Conservation (phyloP, 352 stramenopile genomes). For the Stephanocyclus meneghinianus region DNA sequence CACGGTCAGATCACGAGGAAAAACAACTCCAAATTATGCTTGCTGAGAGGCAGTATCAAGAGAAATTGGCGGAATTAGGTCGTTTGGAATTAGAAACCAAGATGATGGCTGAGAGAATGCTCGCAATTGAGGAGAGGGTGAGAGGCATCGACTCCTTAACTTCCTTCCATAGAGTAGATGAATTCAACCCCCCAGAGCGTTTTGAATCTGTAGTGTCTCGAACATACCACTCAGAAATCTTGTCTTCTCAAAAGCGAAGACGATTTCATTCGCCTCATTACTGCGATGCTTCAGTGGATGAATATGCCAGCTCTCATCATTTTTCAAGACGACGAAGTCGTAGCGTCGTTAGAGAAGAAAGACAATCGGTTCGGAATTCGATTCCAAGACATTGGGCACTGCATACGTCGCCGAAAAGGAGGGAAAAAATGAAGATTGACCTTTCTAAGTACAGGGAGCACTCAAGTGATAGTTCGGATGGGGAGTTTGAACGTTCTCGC, state of each 20-base stretch:
- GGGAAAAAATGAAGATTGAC: background rate
- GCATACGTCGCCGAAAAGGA: background rate
- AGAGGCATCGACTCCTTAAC: constrained; percentile 19
- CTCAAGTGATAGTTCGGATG: background rate
- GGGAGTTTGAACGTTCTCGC: background rate
- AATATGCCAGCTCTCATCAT: constrained; percentile 2
- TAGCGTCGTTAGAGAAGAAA: background rate
- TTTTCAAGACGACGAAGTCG: background rate
- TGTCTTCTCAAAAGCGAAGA: constrained; percentile 21
- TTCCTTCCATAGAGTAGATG: constrained; percentile 10
- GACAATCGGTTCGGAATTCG: background rate
- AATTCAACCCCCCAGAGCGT: constrained; percentile 16
- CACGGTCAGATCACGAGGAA: background rate
- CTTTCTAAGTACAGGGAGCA: background rate
- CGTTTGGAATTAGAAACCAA: constrained; percentile 38
- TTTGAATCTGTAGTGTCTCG: constrained; percentile 16
- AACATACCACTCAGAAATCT: constrained; percentile 21
- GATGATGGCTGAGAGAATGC: constrained; percentile 38
- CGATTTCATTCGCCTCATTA: constrained; percentile 11
- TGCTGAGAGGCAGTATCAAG: constrained; percentile 39
- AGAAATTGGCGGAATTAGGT: constrained; percentile 43
- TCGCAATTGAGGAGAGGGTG: constrained; percentile 40
- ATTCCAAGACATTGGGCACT: background rate
- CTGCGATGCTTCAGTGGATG: constrained; percentile 28
- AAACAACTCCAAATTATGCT: constrained; percentile 24